Evolutionary conservation across 169 alveolate genomes (phyloP).

Genomic region (Prorocentrum cordatum): DNA sequence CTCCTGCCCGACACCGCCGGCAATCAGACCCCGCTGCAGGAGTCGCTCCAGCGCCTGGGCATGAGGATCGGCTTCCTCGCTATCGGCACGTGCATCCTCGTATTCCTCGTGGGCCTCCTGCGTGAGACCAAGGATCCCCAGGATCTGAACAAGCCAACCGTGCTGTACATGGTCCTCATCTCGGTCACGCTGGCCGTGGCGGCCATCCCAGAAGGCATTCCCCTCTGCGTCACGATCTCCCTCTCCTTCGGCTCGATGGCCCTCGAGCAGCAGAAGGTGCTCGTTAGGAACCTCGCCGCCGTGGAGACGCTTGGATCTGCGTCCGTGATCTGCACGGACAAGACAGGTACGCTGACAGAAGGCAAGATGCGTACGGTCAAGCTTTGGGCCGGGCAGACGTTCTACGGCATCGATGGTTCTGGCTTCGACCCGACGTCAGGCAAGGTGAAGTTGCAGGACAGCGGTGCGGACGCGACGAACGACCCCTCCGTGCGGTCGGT

Average conservation of each 20-base stretch:
- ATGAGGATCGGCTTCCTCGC: conserved; percentile 42
- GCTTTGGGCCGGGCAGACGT: conserved; percentile 21
- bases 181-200: conserved; percentile 92
- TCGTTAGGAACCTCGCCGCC: conserved; percentile 89
- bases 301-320: conserved; percentile 97
- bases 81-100: conserved; percentile 29
- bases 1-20: conserved; percentile 58
- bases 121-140: neutral
- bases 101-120: conserved; percentile 27
- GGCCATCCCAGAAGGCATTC: conserved; percentile 97
- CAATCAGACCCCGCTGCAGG: conserved; percentile 60
- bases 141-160: neutral
- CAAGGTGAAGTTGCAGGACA: too few species aligned
- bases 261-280: conserved; percentile 66
- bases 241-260: conserved; percentile 81
- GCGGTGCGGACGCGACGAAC: too few species aligned
- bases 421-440: conserved; percentile 63
- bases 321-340: conserved; percentile 93
- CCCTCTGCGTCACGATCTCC: conserved; percentile 94
- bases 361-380: neutral
- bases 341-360: conserved; percentile 96
- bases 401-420: conserved; percentile 33
- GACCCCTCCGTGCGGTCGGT: too few species aligned
- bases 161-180: conserved; percentile 78
- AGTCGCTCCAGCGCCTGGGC: conserved; percentile 32